Conservation (phyloP, 768 basidiomycete genomes). For the Naganishia vaughanmartiniae region DNA sequence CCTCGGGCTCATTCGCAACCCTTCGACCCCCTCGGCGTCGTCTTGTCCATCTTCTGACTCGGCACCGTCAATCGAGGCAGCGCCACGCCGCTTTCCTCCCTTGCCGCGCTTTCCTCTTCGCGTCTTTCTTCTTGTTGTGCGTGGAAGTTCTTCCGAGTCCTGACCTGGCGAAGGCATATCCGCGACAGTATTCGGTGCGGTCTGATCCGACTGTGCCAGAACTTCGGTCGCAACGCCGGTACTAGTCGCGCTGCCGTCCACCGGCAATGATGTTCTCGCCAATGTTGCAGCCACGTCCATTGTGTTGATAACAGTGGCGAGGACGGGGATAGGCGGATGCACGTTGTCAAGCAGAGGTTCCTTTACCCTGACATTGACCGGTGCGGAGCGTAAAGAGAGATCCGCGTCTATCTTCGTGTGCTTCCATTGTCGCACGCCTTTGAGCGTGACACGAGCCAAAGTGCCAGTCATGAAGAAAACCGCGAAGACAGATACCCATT, state of each 20-base stretch:
- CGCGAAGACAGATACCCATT: conserved; percentile 28
- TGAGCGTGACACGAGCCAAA: conserved; percentile 16
- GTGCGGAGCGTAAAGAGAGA: not conserved
- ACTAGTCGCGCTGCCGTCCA: not conserved
- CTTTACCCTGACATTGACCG: not conserved
- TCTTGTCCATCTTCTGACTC: conserved; percentile 49
- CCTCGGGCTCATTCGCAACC: conserved; percentile 28
- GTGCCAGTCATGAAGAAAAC: conserved; percentile 20
- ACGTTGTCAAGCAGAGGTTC: not conserved
- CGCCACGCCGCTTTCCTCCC: conserved; percentile 52
- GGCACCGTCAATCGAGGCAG: conserved; percentile 43
- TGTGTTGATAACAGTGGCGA: not conserved
- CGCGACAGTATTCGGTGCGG: not conserved
- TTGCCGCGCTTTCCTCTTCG: conserved; percentile 58
- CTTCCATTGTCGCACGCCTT: conserved; percentile 23
- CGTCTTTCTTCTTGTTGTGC: conserved; percentile 26
- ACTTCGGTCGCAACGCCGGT: not conserved
- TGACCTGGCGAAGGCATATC: conserved; percentile 1
- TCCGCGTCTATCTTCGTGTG: conserved; percentile 12
- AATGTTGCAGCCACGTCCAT: not conserved
- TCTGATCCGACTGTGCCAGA: not conserved
- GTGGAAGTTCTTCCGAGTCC: conserved; percentile 44
- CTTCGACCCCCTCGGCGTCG: conserved; percentile 35
- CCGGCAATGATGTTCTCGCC: not conserved
- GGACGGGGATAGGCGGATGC: not conserved